phyloP scores from a whole-genome alignment of 495 filamentous ascomycete species.

The Eremomyces bilateralis region DNA sequence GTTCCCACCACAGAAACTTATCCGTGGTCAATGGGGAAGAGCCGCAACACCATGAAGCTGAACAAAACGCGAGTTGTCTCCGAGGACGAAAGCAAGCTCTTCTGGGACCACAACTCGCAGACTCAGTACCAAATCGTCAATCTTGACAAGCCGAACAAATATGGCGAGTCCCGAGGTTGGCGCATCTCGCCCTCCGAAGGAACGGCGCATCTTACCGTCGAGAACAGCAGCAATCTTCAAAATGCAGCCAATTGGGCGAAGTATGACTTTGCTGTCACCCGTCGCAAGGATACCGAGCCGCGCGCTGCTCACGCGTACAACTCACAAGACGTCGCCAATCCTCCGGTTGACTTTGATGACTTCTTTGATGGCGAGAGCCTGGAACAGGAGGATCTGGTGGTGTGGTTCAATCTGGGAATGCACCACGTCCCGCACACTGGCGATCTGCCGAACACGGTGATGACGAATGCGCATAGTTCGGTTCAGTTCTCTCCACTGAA shows the following conservation, averaged over 20 bases:
- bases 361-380: constrained; percentile 10
- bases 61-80: constrained; percentile 2
- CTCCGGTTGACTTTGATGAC: constrained; percentile 7
- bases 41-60: constrained; percentile 5
- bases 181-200: constrained; percentile 8
- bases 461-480: constrained; percentile 3
- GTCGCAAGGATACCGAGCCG: constrained; percentile 7
- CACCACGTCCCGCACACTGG: constrained; percentile 8
- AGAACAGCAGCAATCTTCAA: constrained; percentile 3
- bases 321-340: constrained; percentile 5
- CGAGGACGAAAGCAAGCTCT: constrained; percentile 6
- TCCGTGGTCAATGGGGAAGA: too few species aligned
- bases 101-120: constrained; percentile 8
- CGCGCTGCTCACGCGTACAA: constrained; percentile 5
- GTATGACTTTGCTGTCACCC: constrained; percentile 3
- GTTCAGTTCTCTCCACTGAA: constrained; percentile 8
- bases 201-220: constrained; percentile 2
- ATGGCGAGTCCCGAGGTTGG: constrained; percentile 10
- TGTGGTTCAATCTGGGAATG: constrained; percentile 10
- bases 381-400: too few species aligned
- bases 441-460: constrained; percentile 9
- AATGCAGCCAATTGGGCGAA: constrained; percentile 6
- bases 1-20: constrained; percentile 5
- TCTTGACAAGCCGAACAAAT: constrained; percentile 4
- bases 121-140: constrained; percentile 10